Percentiles rank a stretch among this genome's conserved stretches.
phyloP scores from a whole-genome alignment of 768 basidiomycete species.

The Tricholoma sp. region DNA sequence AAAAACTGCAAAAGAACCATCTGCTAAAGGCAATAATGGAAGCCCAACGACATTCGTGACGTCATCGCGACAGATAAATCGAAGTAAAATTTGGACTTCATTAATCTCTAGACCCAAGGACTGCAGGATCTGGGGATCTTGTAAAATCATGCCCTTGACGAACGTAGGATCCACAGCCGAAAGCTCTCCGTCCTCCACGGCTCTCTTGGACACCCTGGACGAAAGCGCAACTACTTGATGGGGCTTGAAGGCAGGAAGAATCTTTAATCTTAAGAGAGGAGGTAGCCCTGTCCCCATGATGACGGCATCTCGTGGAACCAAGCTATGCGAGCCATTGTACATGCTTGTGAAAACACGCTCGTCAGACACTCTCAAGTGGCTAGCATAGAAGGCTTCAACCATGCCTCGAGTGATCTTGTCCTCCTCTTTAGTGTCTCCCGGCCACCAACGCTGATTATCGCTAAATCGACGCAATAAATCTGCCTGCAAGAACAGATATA shows the following conservation, averaged over 20 bases:
- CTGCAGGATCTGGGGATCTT: not conserved
- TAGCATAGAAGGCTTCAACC: not conserved
- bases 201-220: slow-evolving; percentile 13
- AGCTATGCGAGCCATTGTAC: not conserved
- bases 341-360: not conserved
- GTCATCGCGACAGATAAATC: not conserved
- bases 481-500: slow-evolving; percentile 35
- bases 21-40: not conserved
- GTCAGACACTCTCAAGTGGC: not conserved
- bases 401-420: not conserved
- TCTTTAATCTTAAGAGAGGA: slow-evolving; percentile 1
- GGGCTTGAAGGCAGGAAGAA: slow-evolving; percentile 18
- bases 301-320: not conserved
- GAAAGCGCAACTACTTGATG: slow-evolving; percentile 15
- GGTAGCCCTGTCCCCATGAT: not conserved
- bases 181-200: slow-evolving; percentile 12
- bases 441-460: slow-evolving; percentile 30
- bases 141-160: not conserved
- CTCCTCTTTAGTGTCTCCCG: slow-evolving; percentile 18
- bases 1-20: not conserved
- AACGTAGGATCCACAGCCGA: slow-evolving; percentile 15
- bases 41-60: not conserved
- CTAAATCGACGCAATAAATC: slow-evolving; percentile 15
- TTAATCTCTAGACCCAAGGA: not conserved
- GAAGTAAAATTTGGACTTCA: not conserved